These are phyloP conservation scores for Metschnikowia noctiluminum DNA, from an alignment of 805 yeast genomes.

Conservation along the genomic window DNA sequence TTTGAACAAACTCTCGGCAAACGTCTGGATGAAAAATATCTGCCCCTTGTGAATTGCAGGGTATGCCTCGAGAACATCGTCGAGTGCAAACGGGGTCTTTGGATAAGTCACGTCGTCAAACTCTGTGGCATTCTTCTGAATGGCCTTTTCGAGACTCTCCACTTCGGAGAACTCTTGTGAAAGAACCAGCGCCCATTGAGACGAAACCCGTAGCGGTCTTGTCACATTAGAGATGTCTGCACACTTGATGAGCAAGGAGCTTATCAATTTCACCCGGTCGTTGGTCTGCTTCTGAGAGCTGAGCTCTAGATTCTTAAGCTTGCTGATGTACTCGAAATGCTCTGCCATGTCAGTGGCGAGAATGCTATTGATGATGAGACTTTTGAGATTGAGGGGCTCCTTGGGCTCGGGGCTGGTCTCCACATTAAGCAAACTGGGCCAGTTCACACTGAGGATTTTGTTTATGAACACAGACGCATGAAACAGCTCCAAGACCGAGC, in stretches of 20 bases:
- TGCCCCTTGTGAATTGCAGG: slow-evolving; percentile 67
- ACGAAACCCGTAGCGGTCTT: slow-evolving; percentile 68
- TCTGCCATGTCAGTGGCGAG: slow-evolving; percentile 85
- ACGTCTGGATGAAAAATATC: slow-evolving; percentile 75
- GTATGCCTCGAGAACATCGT: slow-evolving; percentile 43
- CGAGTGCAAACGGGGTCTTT: slow-evolving; percentile 38
- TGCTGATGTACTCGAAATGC: slow-evolving; percentile 68
- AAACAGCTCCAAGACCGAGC: slow-evolving; percentile 77
- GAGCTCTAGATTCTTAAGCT: slow-evolving; percentile 37
- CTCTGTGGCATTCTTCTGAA: slow-evolving; percentile 10
- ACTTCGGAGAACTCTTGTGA: slow-evolving; percentile 76
- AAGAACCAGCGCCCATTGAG: slow-evolving; percentile 84
- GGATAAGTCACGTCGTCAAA: slow-evolving; percentile 22
- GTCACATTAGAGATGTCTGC: slow-evolving; percentile 96
- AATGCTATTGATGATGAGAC: slow-evolving; percentile 35
- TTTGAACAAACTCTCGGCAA: slow-evolving; percentile 73
- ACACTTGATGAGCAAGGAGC: slow-evolving; percentile 77
- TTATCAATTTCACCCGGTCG: slow-evolving; percentile 42
- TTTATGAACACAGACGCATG: slow-evolving; percentile 65
- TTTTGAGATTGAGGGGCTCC: slow-evolving; percentile 18
- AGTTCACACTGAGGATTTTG: slow-evolving; percentile 30
- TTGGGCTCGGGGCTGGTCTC: slow-evolving; percentile 38
- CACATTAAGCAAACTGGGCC: slow-evolving; percentile 33
- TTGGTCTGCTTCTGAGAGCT: slow-evolving; percentile 18
- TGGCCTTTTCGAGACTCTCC: slow-evolving; percentile 43